Base-by-base conservation (phyloP, 2,329 filamentous ascomycete genomes). In the Verticillium tricorpus region DNA sequence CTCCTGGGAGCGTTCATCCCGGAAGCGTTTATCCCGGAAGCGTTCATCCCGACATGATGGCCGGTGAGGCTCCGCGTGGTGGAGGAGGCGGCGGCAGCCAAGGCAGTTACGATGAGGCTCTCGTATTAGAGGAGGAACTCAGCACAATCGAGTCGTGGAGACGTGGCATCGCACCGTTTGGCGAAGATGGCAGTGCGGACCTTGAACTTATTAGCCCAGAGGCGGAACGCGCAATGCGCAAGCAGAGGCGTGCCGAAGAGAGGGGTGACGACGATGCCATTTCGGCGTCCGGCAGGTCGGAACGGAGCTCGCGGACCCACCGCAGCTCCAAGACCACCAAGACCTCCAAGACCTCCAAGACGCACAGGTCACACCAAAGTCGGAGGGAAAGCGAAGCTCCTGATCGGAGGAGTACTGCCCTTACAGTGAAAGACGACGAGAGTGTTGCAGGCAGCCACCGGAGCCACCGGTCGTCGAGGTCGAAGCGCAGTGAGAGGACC, bases 81-180 rank as follows among this genome's bases (percentile, higher is more conserved):
- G 54, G 54, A 17, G 25, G 31, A 11, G 25, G 25, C 2, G 58
- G 58, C 28, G 58, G 70, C 58, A 71, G 72, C 57, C 68, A 67
- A 1, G 73, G 74, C 54, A 55, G 58, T 28, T 76, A 80, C 52
- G 82, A 87, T 58, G 84, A 87, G 69, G 83, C 84, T 0, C 73
- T 86, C n/a, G 76, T 86, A 2, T 68, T 86, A 15, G 81, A 85
- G 62, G 82, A 86, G 63, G 83, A 86, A 66, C 72, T 87, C 22
- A 85, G 83, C 74, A 77, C 77, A 22, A 87, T 87, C 56, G 85
- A 87, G 70, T 77, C 75, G 0, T 87, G 85, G 85, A 77, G 83
- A 8, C 75, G 84, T n/a, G 85, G 84, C 32, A 85, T 86, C 65
- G 68, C 76, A 61, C 76, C 80, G 0, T 76, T 72, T 34, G 79